Percentiles rank a stretch among this genome's conserved stretches.
These are phyloP conservation scores for Mycena floridula DNA, from an alignment of 768 basidiomycete genomes.

Conservation along the genomic window DNA sequence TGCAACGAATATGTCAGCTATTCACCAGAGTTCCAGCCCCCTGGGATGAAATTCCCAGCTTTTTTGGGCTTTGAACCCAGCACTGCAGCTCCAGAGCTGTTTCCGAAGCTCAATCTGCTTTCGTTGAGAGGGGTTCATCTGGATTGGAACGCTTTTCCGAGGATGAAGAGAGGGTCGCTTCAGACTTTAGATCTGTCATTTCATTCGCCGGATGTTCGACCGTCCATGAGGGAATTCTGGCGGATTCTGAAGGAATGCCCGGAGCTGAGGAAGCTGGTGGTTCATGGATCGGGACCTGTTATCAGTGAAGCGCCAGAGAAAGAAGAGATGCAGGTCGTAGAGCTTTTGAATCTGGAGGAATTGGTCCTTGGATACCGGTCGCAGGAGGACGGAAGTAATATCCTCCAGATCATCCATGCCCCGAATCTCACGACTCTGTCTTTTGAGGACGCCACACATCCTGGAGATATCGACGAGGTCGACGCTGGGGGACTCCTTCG, in stretches of 20 bases:
- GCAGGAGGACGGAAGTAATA: constrained; percentile 25
- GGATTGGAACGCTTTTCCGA: constrained; percentile 40
- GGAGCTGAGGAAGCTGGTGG: constrained; percentile 32
- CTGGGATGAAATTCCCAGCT: constrained; percentile 25
- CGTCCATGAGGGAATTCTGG: constrained; percentile 36
- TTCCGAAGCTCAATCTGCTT: constrained; percentile 43
- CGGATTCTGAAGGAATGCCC: constrained; percentile 35
- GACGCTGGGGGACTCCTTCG: constrained; percentile 33
- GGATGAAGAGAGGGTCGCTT: constrained; percentile 22
- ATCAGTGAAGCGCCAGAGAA: constrained; percentile 10
- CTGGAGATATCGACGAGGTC: constrained; percentile 31
- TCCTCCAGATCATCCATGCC: constrained; percentile 36
- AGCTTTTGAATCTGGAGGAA: constrained; percentile 30
- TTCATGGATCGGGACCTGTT: constrained; percentile 43
- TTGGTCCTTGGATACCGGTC: constrained; percentile 41
- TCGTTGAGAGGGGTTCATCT: constrained; percentile 53
- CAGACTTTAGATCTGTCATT: constrained; percentile 43
- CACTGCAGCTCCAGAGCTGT: constrained; percentile 13
- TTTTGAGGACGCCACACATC: constrained; percentile 41
- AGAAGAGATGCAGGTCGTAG: constrained; percentile 22
- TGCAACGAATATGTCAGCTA: constrained; percentile 54
- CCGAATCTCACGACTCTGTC: constrained; percentile 29
- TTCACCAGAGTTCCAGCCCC: constrained; percentile 36
- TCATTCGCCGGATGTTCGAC: constrained; percentile 49
- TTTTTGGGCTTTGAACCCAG: constrained; percentile 24